Evolutionary conservation across 192 early-diverging fungal species (phyloP), one percentile per base, ranked within the genome.

Genomic region (Rhizophagus clarus): DNA sequence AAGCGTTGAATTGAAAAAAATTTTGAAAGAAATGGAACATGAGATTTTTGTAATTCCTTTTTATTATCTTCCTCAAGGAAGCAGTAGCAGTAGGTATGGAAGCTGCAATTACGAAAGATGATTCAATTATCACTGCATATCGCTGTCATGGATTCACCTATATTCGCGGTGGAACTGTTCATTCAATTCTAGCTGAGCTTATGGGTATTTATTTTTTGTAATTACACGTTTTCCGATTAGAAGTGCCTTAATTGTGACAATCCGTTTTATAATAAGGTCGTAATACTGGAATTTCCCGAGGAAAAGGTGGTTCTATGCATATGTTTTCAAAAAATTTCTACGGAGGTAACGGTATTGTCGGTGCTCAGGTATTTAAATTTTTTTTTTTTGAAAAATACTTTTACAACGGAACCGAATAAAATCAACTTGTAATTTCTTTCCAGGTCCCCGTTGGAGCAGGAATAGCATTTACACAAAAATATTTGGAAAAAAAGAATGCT

Each of bases 261-360:
- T 63, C 28, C 11, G 26, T 63, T 28, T 3, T 26, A 28, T 64
- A 5, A 29, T 64, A 24, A 72, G 71, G 97, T 77, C 92, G 93
- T 79, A 80, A 83, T 72, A 91, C 87, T 69, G 97, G 97, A 83
- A 92, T 93, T 84, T 96, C 96, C 37, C 87, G 90, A 84, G 97
- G 97, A 61, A 99, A 97, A 91, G 97, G 97, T 81, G 97, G 97
- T n/a, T 99, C 97, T 75, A 99, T 99, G 97, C 97, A 99, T 91
- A 96, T 99, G 95, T 99, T 97, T 87, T 92, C 93, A 66, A 89
- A 88, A 80, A 93, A 94, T 83, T 99, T 99, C 84, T 99, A 94
- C 88, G 97, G 97, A 80, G 97, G 97, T 78, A 99, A 99, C 91
- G 97, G 97, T 80, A 99, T 99, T 83, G 97, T 99, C 80, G 97